Evolutionary conservation across 352 stramenopile species (phyloP).

Genomic region (Globisporangium alternatum): DNA sequence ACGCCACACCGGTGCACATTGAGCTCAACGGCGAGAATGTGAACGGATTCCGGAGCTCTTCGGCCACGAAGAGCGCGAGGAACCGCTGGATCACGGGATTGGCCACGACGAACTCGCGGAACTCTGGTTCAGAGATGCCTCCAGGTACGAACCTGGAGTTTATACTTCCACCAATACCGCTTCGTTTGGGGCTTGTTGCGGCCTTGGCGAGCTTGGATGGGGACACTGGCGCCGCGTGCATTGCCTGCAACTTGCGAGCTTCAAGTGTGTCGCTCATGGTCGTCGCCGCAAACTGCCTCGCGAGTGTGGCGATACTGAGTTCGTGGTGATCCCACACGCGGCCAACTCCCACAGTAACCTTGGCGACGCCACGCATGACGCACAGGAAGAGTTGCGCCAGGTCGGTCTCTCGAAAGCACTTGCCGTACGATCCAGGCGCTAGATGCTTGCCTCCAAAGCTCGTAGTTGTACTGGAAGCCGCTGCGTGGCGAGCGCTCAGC

Average conservation of each 20-base stretch:
- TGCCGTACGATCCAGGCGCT: slow-evolving; percentile 1
- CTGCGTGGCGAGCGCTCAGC: slow-evolving; percentile 19
- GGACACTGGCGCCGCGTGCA: neutral
- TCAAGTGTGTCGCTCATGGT: slow-evolving; percentile 16
- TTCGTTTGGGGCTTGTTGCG: neutral
- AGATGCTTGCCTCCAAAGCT: slow-evolving; percentile 11
- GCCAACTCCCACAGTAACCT: slow-evolving; percentile 46
- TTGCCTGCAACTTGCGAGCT: neutral
- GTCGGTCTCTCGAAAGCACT: slow-evolving; percentile 53
- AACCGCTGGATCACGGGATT: slow-evolving; percentile 43
- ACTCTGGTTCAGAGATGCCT: slow-evolving; percentile 24
- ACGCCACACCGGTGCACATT: slow-evolving; percentile 11
- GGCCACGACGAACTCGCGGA: slow-evolving; percentile 30
- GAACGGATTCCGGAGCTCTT: slow-evolving; percentile 64
- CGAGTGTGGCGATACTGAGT: slow-evolving; percentile 19
- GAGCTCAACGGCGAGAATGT: slow-evolving; percentile 34
- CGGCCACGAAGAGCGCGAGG: slow-evolving; percentile 49
- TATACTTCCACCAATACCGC: too few relatives aligned
- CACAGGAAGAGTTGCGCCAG: slow-evolving; percentile 53
- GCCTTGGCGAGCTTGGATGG: slow-evolving; percentile 2
- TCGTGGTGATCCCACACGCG: slow-evolving; percentile 35
- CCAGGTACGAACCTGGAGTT: neutral
- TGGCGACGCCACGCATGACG: slow-evolving; percentile 46
- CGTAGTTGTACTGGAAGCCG: slow-evolving; percentile 11
- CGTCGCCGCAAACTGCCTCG: slow-evolving; percentile 21